Conservation (phyloP, 2,329 filamentous ascomycete species). For the Xylaria arbuscula region DNA sequence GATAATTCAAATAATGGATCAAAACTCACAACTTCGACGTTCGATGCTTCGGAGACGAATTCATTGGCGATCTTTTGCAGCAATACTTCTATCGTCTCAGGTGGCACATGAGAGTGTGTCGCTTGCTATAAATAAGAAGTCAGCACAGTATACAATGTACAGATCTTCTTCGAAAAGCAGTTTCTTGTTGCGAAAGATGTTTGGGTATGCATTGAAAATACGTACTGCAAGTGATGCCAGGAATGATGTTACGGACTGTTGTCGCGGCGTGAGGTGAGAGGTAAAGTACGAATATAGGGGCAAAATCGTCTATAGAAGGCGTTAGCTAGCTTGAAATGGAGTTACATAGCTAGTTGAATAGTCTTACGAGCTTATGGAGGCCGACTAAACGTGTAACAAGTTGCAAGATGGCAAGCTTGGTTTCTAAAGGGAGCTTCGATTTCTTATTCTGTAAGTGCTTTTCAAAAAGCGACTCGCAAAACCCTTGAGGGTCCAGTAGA, state of each 20-base stretch:
- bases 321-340: conserved; percentile 53
- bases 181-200: neutral
- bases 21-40: conserved; percentile 74
- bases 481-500: conserved; percentile 92
- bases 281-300: conserved; percentile 96
- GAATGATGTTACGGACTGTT: conserved; percentile 92
- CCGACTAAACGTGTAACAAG: conserved; percentile 91
- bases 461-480: conserved; percentile 87
- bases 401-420: conserved; percentile 89
- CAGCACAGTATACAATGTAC: neutral
- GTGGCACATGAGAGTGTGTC: conserved; percentile 89
- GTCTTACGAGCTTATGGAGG: conserved; percentile 74
- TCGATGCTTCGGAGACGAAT: conserved; percentile 94
- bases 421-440: conserved; percentile 85
- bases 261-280: conserved; percentile 88
- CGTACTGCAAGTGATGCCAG: conserved; percentile 80
- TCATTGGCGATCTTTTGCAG: conserved; percentile 97
- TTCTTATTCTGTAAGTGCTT: conserved; percentile 92
- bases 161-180: neutral
- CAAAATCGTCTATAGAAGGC: conserved; percentile 71
- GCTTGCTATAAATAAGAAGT: conserved; percentile 65
- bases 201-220: conserved; percentile 1
- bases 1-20: conserved; percentile 57
- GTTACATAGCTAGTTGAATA: neutral
- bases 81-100: conserved; percentile 89